Base-by-base conservation (phyloP, 2,329 filamentous ascomycete species). In the Cryphonectria nitschkei region DNA sequence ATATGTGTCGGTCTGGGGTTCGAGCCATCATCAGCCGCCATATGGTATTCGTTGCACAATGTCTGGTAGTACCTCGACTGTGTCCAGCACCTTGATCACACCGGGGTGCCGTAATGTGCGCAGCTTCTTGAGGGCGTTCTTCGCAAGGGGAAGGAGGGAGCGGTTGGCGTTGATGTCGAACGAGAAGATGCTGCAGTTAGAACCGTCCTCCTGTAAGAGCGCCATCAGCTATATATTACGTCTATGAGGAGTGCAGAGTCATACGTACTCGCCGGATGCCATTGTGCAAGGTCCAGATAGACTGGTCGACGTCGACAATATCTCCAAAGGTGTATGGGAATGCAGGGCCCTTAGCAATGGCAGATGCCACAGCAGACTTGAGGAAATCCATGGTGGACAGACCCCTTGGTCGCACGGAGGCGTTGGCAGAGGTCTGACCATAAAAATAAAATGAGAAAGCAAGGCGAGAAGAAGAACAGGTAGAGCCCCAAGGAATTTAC, bases 261-360 rank as follows among this genome's bases (percentile, higher is more conserved):
- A 29, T 54, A 78, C 84, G 74, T 87, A 96, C 95, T 82, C 93
- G 90, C 83, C 92, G 96, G 69, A 93, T 97, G 78, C 94, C 96
- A 82, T 98, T 98, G 82, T 96, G 92, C 71, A 99, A 84, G n/a
- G 92, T 93, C 95, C 96, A 99, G 77, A 98, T 95, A 37, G 95
- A 97, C 78, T 96, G 90, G 80, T 97, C 93, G 68, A 96, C 86
- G 79, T 98, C 95, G 72, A 98, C 92, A 80, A 92, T 90, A 81
- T 99, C 96, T 77, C 95, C 95, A 79, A 98, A 96, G 64, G 88
- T 91, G 80, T 97, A 98, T 5, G 94, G 94, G 79, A 98, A 97
- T 7, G 95, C 91, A 68, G 95, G 94, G 1, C 95, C 95, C 81
- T 97, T 96, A 62, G 96, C 93, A 77, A 99, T 98, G 76, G 95